Evolutionary conservation across 1,139 yeast species (phyloP).

Genomic region (Magnusiomyces ingens): DNA sequence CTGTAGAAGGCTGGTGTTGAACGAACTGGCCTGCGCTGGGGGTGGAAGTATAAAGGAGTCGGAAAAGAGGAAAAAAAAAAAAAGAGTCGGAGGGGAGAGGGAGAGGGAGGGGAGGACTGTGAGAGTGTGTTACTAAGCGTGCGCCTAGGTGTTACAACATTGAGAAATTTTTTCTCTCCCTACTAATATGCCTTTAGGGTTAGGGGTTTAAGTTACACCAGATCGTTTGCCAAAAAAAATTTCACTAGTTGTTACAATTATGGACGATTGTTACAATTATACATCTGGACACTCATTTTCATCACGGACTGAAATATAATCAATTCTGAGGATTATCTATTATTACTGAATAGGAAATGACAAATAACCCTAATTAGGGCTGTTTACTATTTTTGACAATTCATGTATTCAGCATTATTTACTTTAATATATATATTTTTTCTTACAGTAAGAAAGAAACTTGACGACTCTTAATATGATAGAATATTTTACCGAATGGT

Average conservation of each 20-base stretch:
- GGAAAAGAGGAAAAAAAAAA: conserved; percentile 3
- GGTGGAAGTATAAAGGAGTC: conserved; percentile 1
- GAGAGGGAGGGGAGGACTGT: conserved; percentile 1
- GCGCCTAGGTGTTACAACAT: background rate
- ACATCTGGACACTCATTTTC: background rate
- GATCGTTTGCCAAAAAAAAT: background rate
- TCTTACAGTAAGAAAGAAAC: too few species aligned
- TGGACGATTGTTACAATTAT: background rate
- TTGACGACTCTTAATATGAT: too few species aligned
- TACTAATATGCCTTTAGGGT: background rate
- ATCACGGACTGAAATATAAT: background rate
- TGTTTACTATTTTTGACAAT: too few species aligned
- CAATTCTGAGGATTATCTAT: background rate
- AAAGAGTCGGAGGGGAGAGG: background rate
- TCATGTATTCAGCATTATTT: too few species aligned
- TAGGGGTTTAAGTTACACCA: background rate
- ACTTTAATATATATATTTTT: too few species aligned
- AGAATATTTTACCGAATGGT: too few species aligned
- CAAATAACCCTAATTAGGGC: background rate
- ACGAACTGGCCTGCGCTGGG: conserved; percentile 9
- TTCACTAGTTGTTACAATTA: background rate
- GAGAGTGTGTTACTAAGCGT: background rate
- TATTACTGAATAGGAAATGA: background rate
- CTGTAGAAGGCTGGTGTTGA: background rate
- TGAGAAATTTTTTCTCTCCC: background rate